phyloP scores from a whole-genome alignment of 2,329 filamentous ascomycete genomes.

The Aspergillus sergii region DNA sequence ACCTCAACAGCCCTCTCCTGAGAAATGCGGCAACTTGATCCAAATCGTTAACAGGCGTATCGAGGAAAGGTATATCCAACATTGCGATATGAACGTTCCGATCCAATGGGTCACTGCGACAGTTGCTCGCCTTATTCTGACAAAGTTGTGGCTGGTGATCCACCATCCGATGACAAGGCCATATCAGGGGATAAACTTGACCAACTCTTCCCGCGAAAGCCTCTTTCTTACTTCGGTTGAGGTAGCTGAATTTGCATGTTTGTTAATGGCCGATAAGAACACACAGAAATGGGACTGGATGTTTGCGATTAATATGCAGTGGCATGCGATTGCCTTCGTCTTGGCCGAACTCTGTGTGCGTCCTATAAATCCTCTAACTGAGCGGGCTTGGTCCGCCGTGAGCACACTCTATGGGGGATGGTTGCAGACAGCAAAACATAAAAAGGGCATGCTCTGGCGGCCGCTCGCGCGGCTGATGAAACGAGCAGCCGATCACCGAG shows the following conservation, averaged over 20 bases:
- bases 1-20: constrained; percentile 22
- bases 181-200: constrained; percentile 56
- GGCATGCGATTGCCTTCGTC: constrained; percentile 62
- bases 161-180: constrained; percentile 72
- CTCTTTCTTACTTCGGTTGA: constrained; percentile 74
- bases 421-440: constrained; percentile 39
- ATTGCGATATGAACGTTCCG: constrained; percentile 54
- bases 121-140: constrained; percentile 70
- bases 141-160: constrained; percentile 76
- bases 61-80: constrained; percentile 57
- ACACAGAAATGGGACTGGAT: constrained; percentile 68
- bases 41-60: constrained; percentile 57
- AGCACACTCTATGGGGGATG: constrained; percentile 48
- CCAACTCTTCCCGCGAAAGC: constrained; percentile 66
- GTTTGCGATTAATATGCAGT: constrained; percentile 66
- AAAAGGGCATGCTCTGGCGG: constrained; percentile 63
- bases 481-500: constrained; percentile 58
- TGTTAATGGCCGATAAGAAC: constrained; percentile 65
- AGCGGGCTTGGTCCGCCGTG: constrained; percentile 63
- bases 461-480: constrained; percentile 63
- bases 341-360: constrained; percentile 61
- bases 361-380: constrained; percentile 58
- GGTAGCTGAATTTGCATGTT: constrained; percentile 70
- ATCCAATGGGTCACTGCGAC: constrained; percentile 71
- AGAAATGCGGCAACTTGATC: constrained; percentile 50